Conservation (phyloP, 148 eudicot species). For the Vaccinium vitisidaea region DNA sequence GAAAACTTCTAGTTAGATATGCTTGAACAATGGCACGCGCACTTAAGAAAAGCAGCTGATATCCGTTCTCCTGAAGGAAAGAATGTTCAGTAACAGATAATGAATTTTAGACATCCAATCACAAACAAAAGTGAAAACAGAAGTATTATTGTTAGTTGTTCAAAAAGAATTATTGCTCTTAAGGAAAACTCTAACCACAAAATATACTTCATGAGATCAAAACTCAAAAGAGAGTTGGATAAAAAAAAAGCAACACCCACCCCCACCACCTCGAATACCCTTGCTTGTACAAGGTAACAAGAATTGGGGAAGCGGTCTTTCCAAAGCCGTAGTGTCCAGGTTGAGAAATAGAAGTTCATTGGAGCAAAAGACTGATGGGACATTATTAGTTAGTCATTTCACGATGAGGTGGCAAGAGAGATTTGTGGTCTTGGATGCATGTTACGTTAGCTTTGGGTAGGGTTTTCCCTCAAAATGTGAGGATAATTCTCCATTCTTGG, state of each 20-base stretch:
- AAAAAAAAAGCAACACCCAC: background rate
- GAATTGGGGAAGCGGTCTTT: background rate
- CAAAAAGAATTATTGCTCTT: background rate
- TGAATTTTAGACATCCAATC: constrained; percentile 6
- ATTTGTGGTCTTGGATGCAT: background rate
- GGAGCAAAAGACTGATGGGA: background rate
- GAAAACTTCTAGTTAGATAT: constrained; percentile 84
- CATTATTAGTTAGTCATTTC: background rate
- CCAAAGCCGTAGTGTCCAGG: background rate
- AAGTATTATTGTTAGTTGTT: background rate
- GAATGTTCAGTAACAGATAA: constrained; percentile 13
- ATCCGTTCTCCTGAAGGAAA: constrained; percentile 84
- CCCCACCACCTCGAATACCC: background rate
- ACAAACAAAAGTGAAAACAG: background rate
- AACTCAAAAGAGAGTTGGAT: constrained; percentile 5
- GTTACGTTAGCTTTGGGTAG: background rate
- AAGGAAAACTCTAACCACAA: background rate
- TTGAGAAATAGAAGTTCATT: background rate
- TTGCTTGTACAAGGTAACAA: background rate
- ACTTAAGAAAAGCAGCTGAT: constrained; percentile 90
- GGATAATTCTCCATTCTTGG: background rate
- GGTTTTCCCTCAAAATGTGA: background rate
- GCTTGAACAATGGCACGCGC: constrained; percentile 99
- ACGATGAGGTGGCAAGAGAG: background rate
- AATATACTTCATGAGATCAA: background rate